Conservation (phyloP, 192 early-diverging fungal genomes). For the Umbelopsis vinacea region DNA sequence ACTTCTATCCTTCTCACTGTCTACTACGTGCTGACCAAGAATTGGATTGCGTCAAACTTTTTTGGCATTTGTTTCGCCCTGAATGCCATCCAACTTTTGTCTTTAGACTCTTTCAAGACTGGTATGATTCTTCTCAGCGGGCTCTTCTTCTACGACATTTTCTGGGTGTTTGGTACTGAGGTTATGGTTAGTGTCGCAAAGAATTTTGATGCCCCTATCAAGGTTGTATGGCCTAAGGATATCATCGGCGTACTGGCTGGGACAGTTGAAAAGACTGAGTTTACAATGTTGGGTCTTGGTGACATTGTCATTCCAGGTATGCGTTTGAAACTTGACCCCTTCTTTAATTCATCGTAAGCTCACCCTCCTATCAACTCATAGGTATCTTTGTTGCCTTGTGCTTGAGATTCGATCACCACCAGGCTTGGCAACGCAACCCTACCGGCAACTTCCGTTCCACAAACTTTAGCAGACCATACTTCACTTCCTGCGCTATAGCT, state of each 20-base stretch:
- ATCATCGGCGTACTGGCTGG: slow-evolving; percentile 57
- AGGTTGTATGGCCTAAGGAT: slow-evolving; percentile 88
- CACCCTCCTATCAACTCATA: slow-evolving; percentile 12
- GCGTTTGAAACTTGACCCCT: background rate
- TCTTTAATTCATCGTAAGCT: background rate
- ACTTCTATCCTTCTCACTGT: slow-evolving; percentile 63
- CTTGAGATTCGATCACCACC: slow-evolving; percentile 85
- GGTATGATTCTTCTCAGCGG: slow-evolving; percentile 93
- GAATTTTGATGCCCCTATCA: slow-evolving; percentile 96
- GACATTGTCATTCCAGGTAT: slow-evolving; percentile 96
- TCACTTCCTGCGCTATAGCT: slow-evolving; percentile 76
- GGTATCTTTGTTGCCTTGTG: slow-evolving; percentile 92
- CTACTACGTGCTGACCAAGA: slow-evolving; percentile 84
- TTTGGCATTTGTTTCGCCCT: slow-evolving; percentile 88
- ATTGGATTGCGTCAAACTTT: slow-evolving; percentile 92
- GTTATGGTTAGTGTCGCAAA: slow-evolving; percentile 99
- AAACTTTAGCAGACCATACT: slow-evolving; percentile 86
- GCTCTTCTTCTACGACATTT: slow-evolving; percentile 96
- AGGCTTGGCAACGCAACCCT: slow-evolving; percentile 62
- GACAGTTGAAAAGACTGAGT: slow-evolving; percentile 50
- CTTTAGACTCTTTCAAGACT: slow-evolving; percentile 94
- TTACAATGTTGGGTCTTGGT: slow-evolving; percentile 95
- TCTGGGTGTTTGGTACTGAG: slow-evolving; percentile 99
- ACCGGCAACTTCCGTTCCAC: slow-evolving; percentile 57
- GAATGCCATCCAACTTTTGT: slow-evolving; percentile 83